Evolutionary conservation across 345 rosid species (phyloP).

Genomic region (Boechera retrofracta): DNA sequence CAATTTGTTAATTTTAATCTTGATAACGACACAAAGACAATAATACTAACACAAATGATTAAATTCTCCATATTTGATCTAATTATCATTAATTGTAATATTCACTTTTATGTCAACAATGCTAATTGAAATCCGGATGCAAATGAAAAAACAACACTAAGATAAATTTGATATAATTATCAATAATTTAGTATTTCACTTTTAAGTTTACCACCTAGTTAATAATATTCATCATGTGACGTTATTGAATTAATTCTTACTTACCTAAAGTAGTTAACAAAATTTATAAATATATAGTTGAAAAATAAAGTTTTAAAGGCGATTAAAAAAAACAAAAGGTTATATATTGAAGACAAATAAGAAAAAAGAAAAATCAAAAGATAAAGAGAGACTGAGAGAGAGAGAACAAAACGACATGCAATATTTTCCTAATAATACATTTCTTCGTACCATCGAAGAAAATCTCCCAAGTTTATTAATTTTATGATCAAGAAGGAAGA

Average conservation of each 20-base stretch:
- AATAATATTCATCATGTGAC: background rate
- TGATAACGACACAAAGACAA: background rate
- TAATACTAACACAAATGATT: background rate
- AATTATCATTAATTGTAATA: no score
- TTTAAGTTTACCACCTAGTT: background rate
- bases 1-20: background rate
- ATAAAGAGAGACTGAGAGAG: background rate
- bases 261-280: background rate
- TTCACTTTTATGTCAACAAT: no score
- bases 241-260: background rate
- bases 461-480: no score
- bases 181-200: background rate
- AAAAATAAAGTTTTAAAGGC: no score
- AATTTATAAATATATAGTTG: background rate
- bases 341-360: no score
- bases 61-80: no score
- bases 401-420: conserved; percentile 1
- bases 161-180: no score
- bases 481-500: no score
- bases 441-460: conserved; percentile 7
- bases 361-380: background rate
- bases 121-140: no score
- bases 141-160: no score
- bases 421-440: background rate
- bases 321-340: no score